phyloP scores from a whole-genome alignment of 129 eudicot species.

The Apium graveolens region DNA sequence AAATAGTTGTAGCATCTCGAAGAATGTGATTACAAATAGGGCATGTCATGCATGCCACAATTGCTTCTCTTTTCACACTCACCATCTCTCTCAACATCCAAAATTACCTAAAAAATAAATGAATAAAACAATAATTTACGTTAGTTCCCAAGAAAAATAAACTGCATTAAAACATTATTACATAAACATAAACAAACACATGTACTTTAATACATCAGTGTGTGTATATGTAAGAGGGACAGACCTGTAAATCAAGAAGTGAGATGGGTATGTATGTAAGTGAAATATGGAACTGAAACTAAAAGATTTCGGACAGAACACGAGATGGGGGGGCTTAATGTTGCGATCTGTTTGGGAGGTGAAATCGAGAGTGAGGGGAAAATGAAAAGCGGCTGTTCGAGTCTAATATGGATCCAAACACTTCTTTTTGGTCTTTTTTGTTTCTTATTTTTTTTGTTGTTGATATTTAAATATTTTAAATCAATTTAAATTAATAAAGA shows the following conservation, averaged over 20 bases:
- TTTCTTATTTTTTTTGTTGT: background rate
- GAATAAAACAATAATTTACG: background rate
- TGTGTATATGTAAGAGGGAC: background rate
- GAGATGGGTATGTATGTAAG: background rate
- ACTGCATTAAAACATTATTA: conserved; percentile 2
- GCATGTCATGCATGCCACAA: conserved; percentile 98
- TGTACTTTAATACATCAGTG: background rate
- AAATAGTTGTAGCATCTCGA: conserved; percentile 79
- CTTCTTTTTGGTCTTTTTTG: background rate
- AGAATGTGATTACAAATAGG: conserved; percentile 67
- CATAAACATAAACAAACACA: background rate
- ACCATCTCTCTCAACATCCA: conserved; percentile 32
- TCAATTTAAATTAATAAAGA: background rate
- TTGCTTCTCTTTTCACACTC: conserved; percentile 33
- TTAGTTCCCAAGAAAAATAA: background rate
- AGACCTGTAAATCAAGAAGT: conserved; percentile 13
- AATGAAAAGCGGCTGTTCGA: conserved; percentile 18
- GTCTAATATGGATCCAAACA: conserved; percentile 34
- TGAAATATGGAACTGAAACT: conserved; percentile 9
- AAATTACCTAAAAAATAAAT: conserved; percentile 11
- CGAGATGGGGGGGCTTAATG: conserved; percentile 5
- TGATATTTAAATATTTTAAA: background rate
- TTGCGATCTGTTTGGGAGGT: conserved; percentile 39
- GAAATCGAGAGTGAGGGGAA: conserved; percentile 47
- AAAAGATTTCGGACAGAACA: conserved; percentile 19